These are phyloP conservation scores for Kondoa malvinella DNA, from an alignment of 768 basidiomycete species.

Conservation along the genomic window DNA sequence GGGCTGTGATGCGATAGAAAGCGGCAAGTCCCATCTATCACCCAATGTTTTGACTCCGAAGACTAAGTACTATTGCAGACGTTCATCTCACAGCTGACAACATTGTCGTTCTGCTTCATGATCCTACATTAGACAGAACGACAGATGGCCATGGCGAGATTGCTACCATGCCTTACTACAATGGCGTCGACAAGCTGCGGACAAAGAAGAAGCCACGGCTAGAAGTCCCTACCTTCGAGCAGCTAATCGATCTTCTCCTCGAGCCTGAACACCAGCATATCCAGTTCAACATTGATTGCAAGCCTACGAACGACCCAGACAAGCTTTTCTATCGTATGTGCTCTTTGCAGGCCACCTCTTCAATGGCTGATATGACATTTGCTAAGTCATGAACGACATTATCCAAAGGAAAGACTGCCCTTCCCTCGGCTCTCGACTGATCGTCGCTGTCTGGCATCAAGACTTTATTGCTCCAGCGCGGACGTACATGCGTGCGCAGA, in stretches of 20 bases:
- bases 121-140: constrained; percentile 32
- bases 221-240: constrained; percentile 32
- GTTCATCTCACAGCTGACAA: constrained; percentile 18
- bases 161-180: constrained; percentile 24
- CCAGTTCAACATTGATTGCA: constrained; percentile 31
- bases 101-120: constrained; percentile 32
- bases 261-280: constrained; percentile 33
- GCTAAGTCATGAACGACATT: constrained; percentile 31
- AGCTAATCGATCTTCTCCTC: constrained; percentile 32
- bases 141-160: constrained; percentile 30
- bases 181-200: constrained; percentile 30
- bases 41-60: too few relatives aligned
- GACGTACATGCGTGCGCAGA: constrained; percentile 27
- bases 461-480: constrained; percentile 30
- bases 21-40: constrained; percentile 45
- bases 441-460: constrained; percentile 34
- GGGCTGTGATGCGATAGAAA: constrained; percentile 79
- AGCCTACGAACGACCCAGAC: constrained; percentile 32
- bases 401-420: constrained; percentile 26
- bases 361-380: too few relatives aligned
- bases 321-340: constrained; percentile 23
- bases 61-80: background rate
- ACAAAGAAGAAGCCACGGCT: constrained; percentile 15
- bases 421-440: constrained; percentile 29
- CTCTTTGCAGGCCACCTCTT: too few relatives aligned